phyloP scores from a whole-genome alignment of 352 stramenopile species.

The Pythium biforme region DNA sequence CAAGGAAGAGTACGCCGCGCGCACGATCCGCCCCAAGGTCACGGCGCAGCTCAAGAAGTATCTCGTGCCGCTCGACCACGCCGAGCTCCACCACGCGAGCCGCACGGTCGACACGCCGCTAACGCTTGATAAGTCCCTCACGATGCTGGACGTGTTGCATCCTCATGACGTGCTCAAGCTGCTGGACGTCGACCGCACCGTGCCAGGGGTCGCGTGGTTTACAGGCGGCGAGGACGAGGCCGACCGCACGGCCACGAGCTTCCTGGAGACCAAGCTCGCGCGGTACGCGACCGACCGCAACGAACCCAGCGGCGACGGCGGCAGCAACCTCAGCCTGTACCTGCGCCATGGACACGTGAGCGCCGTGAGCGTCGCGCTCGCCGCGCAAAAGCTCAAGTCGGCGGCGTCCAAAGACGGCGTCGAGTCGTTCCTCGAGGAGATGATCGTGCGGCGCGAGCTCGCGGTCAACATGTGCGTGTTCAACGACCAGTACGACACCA shows the following conservation, averaged over 20 bases:
- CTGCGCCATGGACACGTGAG: constrained; percentile 93
- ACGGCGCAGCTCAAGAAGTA: constrained; percentile 89
- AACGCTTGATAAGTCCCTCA: constrained; percentile 17
- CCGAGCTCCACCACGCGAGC: constrained; percentile 29
- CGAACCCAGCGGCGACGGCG: constrained; percentile 91
- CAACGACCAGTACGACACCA: constrained; percentile 93
- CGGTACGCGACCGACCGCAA: constrained; percentile 88
- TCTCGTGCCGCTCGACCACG: constrained; percentile 56
- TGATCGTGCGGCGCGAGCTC: constrained; percentile 96
- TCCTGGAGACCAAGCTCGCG: constrained; percentile 80
- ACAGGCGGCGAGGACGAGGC: constrained; percentile 67
- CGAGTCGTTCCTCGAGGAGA: constrained; percentile 96
- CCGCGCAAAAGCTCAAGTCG: constrained; percentile 58
- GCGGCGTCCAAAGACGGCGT: constrained; percentile 68
- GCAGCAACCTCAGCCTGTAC: constrained; percentile 93
- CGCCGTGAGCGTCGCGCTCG: constrained; percentile 61
- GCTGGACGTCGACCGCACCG: constrained; percentile 63
- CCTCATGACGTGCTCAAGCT: constrained; percentile 34
- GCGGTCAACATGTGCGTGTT: constrained; percentile 98
- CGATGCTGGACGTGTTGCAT: constrained; percentile 46
- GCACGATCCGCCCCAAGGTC: constrained; percentile 98
- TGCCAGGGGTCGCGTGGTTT: constrained; percentile 59
- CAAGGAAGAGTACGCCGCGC: constrained; percentile 96
- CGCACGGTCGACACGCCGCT: constrained; percentile 31
- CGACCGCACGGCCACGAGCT: constrained; percentile 76